Conservation (phyloP, 805 yeast genomes). For the Candida sithepensis region DNA sequence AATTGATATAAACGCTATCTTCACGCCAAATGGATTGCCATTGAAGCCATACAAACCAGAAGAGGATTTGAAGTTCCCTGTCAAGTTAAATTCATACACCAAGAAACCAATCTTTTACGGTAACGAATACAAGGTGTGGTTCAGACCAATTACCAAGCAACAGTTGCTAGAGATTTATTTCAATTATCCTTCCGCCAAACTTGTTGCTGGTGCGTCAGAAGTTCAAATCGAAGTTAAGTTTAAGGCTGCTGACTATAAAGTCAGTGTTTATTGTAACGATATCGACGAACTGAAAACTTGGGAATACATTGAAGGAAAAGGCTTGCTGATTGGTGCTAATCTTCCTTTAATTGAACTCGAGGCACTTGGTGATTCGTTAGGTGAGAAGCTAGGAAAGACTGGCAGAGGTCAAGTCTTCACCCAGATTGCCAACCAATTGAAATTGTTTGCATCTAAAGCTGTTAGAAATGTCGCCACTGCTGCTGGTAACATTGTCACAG, state of each 20-base stretch:
- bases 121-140: slow-evolving; percentile 39
- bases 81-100: slow-evolving; percentile 27
- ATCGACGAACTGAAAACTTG: slow-evolving; percentile 36
- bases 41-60: slow-evolving; percentile 36
- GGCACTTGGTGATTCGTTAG: slow-evolving; percentile 31
- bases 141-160: slow-evolving; percentile 38
- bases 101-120: slow-evolving; percentile 34
- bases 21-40: slow-evolving; percentile 39
- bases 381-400: slow-evolving; percentile 17
- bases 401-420: slow-evolving; percentile 33
- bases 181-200: slow-evolving; percentile 34
- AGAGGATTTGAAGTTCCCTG: slow-evolving; percentile 40
- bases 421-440: slow-evolving; percentile 39
- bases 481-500: slow-evolving; percentile 47
- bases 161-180: slow-evolving; percentile 34
- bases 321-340: slow-evolving; percentile 42
- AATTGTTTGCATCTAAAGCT: slow-evolving; percentile 46
- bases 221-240: slow-evolving; percentile 45
- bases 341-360: slow-evolving; percentile 39
- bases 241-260: slow-evolving; percentile 37
- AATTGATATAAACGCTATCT: slow-evolving; percentile 30
- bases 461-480: slow-evolving; percentile 48
- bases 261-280: slow-evolving; percentile 40
- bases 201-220: slow-evolving; percentile 47
- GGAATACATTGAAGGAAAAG: slow-evolving; percentile 36